Base-by-base conservation (phyloP, 169 alveolate genomes). In the Plasmodium knowlesi region DNA sequence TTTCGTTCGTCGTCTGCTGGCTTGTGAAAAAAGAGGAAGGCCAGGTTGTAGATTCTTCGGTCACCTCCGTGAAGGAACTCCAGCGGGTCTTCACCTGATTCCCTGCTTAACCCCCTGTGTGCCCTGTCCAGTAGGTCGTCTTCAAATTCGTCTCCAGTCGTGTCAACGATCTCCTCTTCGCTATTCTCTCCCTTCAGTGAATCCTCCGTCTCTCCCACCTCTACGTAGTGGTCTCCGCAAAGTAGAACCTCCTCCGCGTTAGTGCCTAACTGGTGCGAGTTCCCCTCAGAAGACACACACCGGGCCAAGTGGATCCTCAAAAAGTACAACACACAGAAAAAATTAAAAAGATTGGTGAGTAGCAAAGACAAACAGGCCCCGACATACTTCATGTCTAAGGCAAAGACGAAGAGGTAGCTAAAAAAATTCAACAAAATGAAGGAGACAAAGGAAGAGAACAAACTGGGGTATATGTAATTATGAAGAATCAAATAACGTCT, bases 401-500 rank as follows among this genome's bases (percentile, higher is more conserved):
- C 39, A 10, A 84, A 39, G 5, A 84, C 84, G 32, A 84, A 84
- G 5, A 84, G 9, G 53, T 72, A 84, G 79, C 93, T 34, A 14
- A 84, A 84, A 41, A 84, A 41, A 73, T 72, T 74, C 53, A 84
- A 74, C 5, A 72, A 43, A 72, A 72, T 37, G 53, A 74, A 72
- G n/a, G 93, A 84, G 25, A 84, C 22, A n/a, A 84, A 28, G 53
- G 93, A 84, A 16, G 84, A n/a, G 32, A 14, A 71, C 57, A 84
- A 14, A n/a, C 83, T 72, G n/a, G 93, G 93, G 43, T 72, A 72
- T 22, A 72, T 71, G 19, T 84, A 71, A 84, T 84, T 72, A 72
- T 84, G 84, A 12, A 84, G 76, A 30, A 84, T 84, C 0, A 84
- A 32, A 73, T 43, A 84, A 2, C 93, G 32, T 73, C 84, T 84